A percentile compares a stretch with the other conserved stretches of the same genome.
Evolutionary conservation across 163 green algal species (phyloP).

Genomic region (Prototheca wickerhamii): DNA sequence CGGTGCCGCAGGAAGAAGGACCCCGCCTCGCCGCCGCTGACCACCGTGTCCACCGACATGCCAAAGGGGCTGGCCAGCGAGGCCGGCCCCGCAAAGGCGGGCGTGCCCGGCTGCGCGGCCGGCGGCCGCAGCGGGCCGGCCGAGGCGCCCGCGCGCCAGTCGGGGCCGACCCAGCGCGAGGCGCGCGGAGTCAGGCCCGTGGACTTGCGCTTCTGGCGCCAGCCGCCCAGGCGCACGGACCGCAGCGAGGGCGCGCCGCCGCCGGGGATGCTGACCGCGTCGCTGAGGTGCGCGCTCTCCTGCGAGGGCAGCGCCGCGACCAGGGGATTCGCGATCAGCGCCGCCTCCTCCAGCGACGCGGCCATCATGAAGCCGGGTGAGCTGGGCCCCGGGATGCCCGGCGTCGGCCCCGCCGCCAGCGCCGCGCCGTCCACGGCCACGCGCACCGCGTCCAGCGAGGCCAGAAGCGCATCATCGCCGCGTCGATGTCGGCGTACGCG

Average conservation of each 20-base stretch:
- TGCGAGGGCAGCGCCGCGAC: background rate
- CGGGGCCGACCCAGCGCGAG: constrained; percentile 9
- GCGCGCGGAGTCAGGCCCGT: constrained; percentile 14
- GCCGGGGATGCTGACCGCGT: background rate
- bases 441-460: too few species aligned
- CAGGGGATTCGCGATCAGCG: constrained; percentile 16
- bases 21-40: constrained; percentile 30
- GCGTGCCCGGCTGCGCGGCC: background rate
- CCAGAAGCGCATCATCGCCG: too few species aligned
- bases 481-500: background rate
- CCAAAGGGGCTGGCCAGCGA: constrained; percentile 52
- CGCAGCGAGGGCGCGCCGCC: background rate
- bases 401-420: too few species aligned
- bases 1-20: constrained; percentile 11
- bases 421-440: too few species aligned
- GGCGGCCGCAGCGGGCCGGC: background rate
- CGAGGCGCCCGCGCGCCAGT: constrained; percentile 2
- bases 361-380: background rate
- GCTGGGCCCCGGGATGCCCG: too few species aligned
- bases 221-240: background rate
- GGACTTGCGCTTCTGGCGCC: constrained; percentile 9
- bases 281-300: background rate
- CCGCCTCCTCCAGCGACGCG: constrained; percentile 3
- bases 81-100: constrained; percentile 9
- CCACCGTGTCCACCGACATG: constrained; percentile 67